Base-by-base conservation (phyloP, 805 yeast genomes). In the Isabelozyma gotoi region DNA sequence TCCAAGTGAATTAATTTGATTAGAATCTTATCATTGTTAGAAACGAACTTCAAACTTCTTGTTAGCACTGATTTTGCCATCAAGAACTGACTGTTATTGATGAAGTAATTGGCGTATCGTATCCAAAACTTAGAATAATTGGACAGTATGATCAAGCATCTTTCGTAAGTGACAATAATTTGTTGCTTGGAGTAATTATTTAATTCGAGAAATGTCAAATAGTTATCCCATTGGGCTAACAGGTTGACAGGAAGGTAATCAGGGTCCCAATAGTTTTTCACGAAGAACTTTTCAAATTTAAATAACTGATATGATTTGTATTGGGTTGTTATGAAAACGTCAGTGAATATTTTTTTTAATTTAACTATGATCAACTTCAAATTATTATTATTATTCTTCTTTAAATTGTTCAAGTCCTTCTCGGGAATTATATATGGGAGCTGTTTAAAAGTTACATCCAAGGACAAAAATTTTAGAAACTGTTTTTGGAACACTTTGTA, bases 221-320 rank as follows among this genome's bases (percentile, higher is more conserved):
- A 88, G 20, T 67, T 59, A 41, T 73, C 77, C 81, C 96, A 85
- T 8, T 65, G 68, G 15, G 73, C 76, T 16, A 84, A 54, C 50
- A 85, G 86, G 39, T 77, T 74, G 17, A 54, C 56, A 2, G 69
- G 56, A 8, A 67, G 44, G 6, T 56, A 46, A 11, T 61, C 54
- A 1, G 72, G 67, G 19, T 62, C 64, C 49, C 57, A 76, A 47
- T 63, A 74, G 6, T 71, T 73, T 7, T 60, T 47, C 5, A 56
- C 49, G 5, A 80, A 51, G 1, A 58, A 55, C 44, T 69, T 68
- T 47, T 83, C 88, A 57, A 57, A 82, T 7, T 63, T 58, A 56
- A 70, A 81, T 10, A 78, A 42, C 45, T 78, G 79, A 57, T 63
- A 79, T 1, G 71, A 68, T 37, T 74, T 71, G 50, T 66, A 78